Conservation (phyloP, 1,284 basidiomycete species). For the Ceratobasidium sp. region DNA sequence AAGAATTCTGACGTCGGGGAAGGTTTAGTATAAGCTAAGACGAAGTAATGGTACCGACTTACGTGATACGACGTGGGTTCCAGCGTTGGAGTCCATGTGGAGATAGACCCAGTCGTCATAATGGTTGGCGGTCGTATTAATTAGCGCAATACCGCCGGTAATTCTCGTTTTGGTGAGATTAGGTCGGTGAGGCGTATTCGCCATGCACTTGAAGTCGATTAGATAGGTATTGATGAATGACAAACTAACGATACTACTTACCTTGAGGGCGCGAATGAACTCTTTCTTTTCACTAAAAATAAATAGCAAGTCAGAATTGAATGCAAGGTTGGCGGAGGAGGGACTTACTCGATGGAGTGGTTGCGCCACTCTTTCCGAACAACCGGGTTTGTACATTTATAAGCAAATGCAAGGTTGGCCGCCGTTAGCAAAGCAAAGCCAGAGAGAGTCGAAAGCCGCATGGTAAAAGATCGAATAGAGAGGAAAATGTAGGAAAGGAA, state of each 20-base stretch:
- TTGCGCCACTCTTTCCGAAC: slow-evolving; percentile 38
- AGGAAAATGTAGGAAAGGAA: no score
- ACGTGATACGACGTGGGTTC: slow-evolving; percentile 30
- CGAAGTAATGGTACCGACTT: not conserved
- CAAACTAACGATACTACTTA: not conserved
- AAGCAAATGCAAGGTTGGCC: not conserved
- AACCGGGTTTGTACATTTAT: slow-evolving; percentile 21
- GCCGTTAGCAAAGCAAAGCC: slow-evolving; percentile 10
- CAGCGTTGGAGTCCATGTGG: slow-evolving; percentile 32
- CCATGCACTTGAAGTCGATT: slow-evolving; percentile 18
- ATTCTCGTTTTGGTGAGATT: slow-evolving; percentile 31
- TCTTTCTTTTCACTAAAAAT: slow-evolving; percentile 30
- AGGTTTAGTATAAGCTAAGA: not conserved
- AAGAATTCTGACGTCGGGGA: slow-evolving; percentile 17
- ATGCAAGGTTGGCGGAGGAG: not conserved
- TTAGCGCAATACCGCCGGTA: slow-evolving; percentile 15
- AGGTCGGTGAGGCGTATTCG: slow-evolving; percentile 19
- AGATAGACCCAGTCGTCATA: slow-evolving; percentile 41
- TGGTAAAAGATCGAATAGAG: not conserved
- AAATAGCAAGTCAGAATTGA: not conserved
- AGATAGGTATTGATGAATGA: not conserved
- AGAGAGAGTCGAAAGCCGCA: slow-evolving; percentile 20
- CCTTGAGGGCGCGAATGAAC: slow-evolving; percentile 35
- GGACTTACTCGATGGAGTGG: slow-evolving; percentile 27
- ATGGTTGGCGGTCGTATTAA: slow-evolving; percentile 11